Percentiles rank a stretch among this genome's conserved stretches.
Evolutionary conservation across 176 grass and related monocot genomes (phyloP).

Genomic region (Tillandsia leiboldiana): DNA sequence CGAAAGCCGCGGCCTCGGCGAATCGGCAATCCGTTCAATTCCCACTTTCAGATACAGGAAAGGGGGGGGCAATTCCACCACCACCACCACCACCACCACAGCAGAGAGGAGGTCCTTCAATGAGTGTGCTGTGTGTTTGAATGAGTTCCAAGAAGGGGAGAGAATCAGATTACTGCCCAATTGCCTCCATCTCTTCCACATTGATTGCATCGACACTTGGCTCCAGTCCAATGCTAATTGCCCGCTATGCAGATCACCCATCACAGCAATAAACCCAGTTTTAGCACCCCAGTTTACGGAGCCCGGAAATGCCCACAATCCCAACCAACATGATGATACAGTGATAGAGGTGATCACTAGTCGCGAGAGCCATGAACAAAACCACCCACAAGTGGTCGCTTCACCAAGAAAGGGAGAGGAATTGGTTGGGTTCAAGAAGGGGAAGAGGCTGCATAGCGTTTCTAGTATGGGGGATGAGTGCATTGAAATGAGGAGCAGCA

Average conservation of each 20-base stretch:
- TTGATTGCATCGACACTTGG: slow-evolving; percentile 70
- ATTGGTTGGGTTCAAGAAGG: slow-evolving; percentile 5
- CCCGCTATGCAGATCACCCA: slow-evolving; percentile 62
- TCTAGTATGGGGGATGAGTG: slow-evolving; percentile 42
- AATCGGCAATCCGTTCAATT: slow-evolving; percentile 32
- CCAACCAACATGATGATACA: slow-evolving; percentile 3
- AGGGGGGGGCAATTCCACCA: neutral
- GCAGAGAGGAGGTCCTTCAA: neutral
- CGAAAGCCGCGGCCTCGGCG: slow-evolving; percentile 33
- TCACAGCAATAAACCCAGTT: slow-evolving; percentile 13
- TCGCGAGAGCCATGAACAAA: neutral
- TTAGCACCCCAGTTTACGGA: slow-evolving; percentile 9
- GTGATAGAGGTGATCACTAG: slow-evolving; percentile 18
- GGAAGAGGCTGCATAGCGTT: neutral
- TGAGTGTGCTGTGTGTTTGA: slow-evolving; percentile 71
- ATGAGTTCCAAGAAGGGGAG: slow-evolving; percentile 76
- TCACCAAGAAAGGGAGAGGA: neutral
- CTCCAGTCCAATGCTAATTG: slow-evolving; percentile 63
- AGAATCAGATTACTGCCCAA: slow-evolving; percentile 52
- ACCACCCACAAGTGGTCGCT: neutral
- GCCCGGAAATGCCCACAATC: neutral
- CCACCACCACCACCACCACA: neutral
- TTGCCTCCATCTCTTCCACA: slow-evolving; percentile 84
- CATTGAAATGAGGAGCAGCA: slow-evolving; percentile 11
- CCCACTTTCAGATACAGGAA: slow-evolving; percentile 50